phyloP scores from a whole-genome alignment of 139 green algal species.

The Picochlorum costavermella region DNA sequence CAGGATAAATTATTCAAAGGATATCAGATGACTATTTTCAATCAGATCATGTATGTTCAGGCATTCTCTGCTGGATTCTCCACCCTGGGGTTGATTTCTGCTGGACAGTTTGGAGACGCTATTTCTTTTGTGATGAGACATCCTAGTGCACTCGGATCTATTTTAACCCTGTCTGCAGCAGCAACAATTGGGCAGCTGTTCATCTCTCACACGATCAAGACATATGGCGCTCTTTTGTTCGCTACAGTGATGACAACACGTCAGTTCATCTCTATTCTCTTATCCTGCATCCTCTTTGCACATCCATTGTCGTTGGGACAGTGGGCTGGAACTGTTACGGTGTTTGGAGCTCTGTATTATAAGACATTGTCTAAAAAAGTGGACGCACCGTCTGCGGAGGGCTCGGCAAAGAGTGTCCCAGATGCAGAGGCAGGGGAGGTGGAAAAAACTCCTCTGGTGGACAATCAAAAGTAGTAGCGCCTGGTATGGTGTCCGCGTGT shows the following conservation, averaged over 20 bases:
- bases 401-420: not conserved
- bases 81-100: slow-evolving; percentile 42
- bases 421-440: slow-evolving; percentile 7
- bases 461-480: not conserved
- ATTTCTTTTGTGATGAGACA: slow-evolving; percentile 51
- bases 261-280: slow-evolving; percentile 85
- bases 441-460: not conserved
- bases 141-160: slow-evolving; percentile 39
- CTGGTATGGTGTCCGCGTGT: not conserved
- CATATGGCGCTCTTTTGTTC: slow-evolving; percentile 77
- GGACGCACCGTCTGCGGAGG: not conserved
- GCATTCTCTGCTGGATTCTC: slow-evolving; percentile 44
- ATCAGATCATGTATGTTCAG: slow-evolving; percentile 82
- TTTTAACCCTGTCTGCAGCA: slow-evolving; percentile 46
- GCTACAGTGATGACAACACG: slow-evolving; percentile 91
- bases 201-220: slow-evolving; percentile 73
- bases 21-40: slow-evolving; percentile 90
- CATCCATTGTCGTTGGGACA: slow-evolving; percentile 64
- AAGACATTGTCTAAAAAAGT: slow-evolving; percentile 34
- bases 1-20: slow-evolving; percentile 92
- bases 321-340: slow-evolving; percentile 44
- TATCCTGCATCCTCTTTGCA: slow-evolving; percentile 76
- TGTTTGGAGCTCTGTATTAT: slow-evolving; percentile 57
- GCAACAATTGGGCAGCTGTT: slow-evolving; percentile 65
- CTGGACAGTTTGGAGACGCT: slow-evolving; percentile 47